These are phyloP conservation scores for Hypomontagnella submonticulosa DNA, from an alignment of 495 filamentous ascomycete genomes.

Conservation along the genomic window DNA sequence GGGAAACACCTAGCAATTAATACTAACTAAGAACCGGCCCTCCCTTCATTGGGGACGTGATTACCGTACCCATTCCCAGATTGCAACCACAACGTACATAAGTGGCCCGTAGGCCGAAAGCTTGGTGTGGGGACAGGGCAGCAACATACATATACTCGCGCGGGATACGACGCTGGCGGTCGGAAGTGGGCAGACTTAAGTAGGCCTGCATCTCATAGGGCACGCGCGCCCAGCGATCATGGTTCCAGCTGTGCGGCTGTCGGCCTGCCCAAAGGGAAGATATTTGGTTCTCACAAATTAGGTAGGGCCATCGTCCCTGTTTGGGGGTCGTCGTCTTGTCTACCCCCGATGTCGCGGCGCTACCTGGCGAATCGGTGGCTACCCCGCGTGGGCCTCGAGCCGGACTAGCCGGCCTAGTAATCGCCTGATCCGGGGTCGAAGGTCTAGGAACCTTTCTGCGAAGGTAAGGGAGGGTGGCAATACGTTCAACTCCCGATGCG, in stretches of 20 bases:
- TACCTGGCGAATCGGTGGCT: conserved; percentile 33
- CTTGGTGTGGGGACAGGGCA: conserved; percentile 26
- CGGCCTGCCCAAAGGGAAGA: conserved; percentile 5
- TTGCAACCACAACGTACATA: conserved; percentile 39
- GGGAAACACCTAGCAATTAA: conserved; percentile 27
- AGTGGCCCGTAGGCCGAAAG: conserved; percentile 23
- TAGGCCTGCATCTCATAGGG: conserved; percentile 21
- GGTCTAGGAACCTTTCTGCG: conserved; percentile 9
- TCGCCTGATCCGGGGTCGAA: conserved; percentile 23
- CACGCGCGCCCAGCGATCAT: conserved; percentile 3
- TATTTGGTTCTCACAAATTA: neutral
- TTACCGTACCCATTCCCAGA: conserved; percentile 25
- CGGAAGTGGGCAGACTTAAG: conserved; percentile 17
- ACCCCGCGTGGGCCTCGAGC: conserved; percentile 34
- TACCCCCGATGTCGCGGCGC: conserved; percentile 40
- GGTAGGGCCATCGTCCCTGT: conserved; percentile 1
- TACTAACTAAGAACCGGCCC: conserved; percentile 16
- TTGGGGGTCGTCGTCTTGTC: conserved; percentile 15
- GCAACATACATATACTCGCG: conserved; percentile 17
- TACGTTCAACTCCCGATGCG: conserved; percentile 24
- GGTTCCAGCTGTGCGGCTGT: conserved; percentile 17
- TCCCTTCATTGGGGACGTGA: conserved; percentile 15
- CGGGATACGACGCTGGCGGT: conserved; percentile 31
- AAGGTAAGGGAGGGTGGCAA: conserved; percentile 20
- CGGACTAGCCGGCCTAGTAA: conserved; percentile 31